These are phyloP conservation scores for Apiospora pterosperma DNA, from an alignment of 2,329 filamentous ascomycete genomes.

Conservation along the genomic window DNA sequence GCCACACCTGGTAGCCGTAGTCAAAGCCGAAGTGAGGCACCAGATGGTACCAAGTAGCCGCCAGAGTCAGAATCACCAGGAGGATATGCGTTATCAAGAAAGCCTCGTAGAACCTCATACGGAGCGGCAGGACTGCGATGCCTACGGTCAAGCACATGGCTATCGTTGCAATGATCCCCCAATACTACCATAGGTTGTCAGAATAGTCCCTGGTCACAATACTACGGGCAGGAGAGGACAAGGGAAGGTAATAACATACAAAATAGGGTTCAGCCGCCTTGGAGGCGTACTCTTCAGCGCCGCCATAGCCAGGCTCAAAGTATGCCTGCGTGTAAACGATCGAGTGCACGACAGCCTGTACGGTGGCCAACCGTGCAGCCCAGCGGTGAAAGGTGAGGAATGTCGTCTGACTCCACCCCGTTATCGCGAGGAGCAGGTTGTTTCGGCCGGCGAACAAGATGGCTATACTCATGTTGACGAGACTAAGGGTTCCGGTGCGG, in stretches of 20 bases:
- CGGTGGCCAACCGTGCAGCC: slow-evolving; percentile 23
- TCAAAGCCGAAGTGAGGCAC: slow-evolving; percentile 18
- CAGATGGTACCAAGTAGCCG: slow-evolving; percentile 23
- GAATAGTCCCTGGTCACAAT: neutral
- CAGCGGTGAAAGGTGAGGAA: slow-evolving; percentile 26
- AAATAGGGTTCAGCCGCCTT: slow-evolving; percentile 13
- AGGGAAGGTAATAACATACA: slow-evolving; percentile 4
- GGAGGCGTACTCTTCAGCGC: slow-evolving; percentile 11
- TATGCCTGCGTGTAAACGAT: slow-evolving; percentile 19
- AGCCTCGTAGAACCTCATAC: slow-evolving; percentile 24
- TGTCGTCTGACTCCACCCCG: slow-evolving; percentile 25
- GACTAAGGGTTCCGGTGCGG: slow-evolving; percentile 22
- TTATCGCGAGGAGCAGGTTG: slow-evolving; percentile 23
- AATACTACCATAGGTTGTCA: slow-evolving; percentile 11
- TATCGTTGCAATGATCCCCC: slow-evolving; percentile 24
- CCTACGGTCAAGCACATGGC: slow-evolving; percentile 20
- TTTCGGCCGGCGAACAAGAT: slow-evolving; percentile 26
- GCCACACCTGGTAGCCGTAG: slow-evolving; percentile 24
- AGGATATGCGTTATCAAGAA: slow-evolving; percentile 27
- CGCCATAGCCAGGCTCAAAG: slow-evolving; percentile 13
- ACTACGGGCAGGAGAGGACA: no score
- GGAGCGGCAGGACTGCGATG: slow-evolving; percentile 22
- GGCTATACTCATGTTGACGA: slow-evolving; percentile 24
- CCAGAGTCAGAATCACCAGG: slow-evolving; percentile 21
- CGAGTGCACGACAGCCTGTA: slow-evolving; percentile 25